Evolutionary conservation across 2,329 filamentous ascomycete species (phyloP).

Genomic region (Nothophoma quercina): DNA sequence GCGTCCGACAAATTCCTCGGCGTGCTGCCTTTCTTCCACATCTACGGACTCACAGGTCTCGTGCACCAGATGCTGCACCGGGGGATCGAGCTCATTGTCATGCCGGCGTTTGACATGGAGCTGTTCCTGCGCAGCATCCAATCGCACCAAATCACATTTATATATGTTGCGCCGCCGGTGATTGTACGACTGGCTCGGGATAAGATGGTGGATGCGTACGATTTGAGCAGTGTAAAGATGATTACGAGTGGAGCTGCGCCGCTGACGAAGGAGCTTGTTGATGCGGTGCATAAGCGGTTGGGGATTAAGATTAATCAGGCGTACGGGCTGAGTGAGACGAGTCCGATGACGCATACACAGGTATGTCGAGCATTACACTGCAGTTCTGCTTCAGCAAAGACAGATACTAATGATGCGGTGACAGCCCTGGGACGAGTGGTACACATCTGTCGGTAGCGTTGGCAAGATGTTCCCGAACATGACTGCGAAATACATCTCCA

Average conservation of each 20-base stretch:
- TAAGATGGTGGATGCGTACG: constrained; percentile 78
- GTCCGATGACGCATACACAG: constrained; percentile 35
- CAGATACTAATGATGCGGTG: background rate
- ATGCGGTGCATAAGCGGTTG: constrained; percentile 75
- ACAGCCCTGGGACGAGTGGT: constrained; percentile 37
- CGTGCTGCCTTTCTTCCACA: constrained; percentile 88
- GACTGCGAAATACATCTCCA: constrained; percentile 78
- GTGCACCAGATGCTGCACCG: constrained; percentile 71
- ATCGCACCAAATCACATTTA: constrained; percentile 74
- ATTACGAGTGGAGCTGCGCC: constrained; percentile 88
- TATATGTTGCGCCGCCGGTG: constrained; percentile 84
- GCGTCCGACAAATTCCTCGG: constrained; percentile 72
- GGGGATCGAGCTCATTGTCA: constrained; percentile 73
- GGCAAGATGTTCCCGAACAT: constrained; percentile 80
- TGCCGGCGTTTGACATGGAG: constrained; percentile 82
- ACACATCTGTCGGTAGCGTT: constrained; percentile 69
- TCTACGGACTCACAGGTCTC: constrained; percentile 80
- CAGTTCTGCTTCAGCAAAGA: background rate
- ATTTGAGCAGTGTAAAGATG: constrained; percentile 79
- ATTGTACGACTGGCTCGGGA: constrained; percentile 80
- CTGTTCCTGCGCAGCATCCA: constrained; percentile 78
- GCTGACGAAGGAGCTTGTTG: constrained; percentile 78
- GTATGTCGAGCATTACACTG: constrained; percentile 11
- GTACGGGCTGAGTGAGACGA: constrained; percentile 36
- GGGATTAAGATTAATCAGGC: constrained; percentile 50